Evolutionary conservation across 306 rosid genomes (phyloP).

Genomic region (Malus domestica): ASM211411v1 NC_041802.1:20490001-20490500

Average conservation of each 20-base stretch:
- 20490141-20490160: slow-evolving; percentile 59
- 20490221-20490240: slow-evolving; percentile 60
- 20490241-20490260: slow-evolving; percentile 15
- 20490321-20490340: neutral
- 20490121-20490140: neutral
- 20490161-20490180: slow-evolving; percentile 80
- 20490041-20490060: neutral
- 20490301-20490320: neutral
- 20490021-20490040: neutral
- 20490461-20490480: slow-evolving; percentile 1
- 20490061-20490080: neutral
- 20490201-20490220: slow-evolving; percentile 78
- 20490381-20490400: slow-evolving; percentile 92
- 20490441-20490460: slow-evolving; percentile 10
- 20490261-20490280: neutral
- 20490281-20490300: neutral
- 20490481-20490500: slow-evolving; percentile 5
- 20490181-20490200: slow-evolving; percentile 76
- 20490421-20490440: slow-evolving; percentile 91
- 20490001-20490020: neutral
- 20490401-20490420: slow-evolving; percentile 90
- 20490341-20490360: neutral
- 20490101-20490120: neutral
- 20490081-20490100: neutral
- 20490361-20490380: slow-evolving; percentile 27